Evolutionary conservation across 768 basidiomycete species (phyloP).

Genomic region (Xerocomus spinulosus): DNA sequence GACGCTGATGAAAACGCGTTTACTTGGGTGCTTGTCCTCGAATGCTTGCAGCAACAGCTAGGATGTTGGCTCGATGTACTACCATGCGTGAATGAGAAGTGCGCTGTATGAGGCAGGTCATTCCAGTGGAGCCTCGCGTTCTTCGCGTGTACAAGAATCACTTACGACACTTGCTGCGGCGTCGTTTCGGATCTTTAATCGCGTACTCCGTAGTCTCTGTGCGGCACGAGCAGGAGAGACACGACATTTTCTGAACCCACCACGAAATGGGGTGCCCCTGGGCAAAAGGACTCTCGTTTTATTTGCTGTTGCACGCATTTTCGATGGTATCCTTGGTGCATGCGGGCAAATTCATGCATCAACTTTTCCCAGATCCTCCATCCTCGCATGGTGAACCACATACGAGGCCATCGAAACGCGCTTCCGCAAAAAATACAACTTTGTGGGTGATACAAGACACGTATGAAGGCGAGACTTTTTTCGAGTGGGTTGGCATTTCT

Average conservation of each 20-base stretch:
- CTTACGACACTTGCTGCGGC: conserved; percentile 20
- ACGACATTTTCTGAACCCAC: conserved; percentile 5
- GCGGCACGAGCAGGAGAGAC: neutral
- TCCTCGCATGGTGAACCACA: neutral
- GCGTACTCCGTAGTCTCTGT: neutral
- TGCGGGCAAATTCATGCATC: conserved; percentile 9
- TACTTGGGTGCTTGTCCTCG: neutral
- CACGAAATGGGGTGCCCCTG: conserved; percentile 13
- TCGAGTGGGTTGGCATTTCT: conserved; percentile 47
- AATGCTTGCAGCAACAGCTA: neutral
- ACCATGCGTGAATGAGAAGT: no score
- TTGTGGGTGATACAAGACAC: conserved; percentile 67
- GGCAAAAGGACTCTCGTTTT: conserved; percentile 7
- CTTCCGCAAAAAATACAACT: conserved; percentile 32
- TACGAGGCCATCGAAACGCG: conserved; percentile 12
- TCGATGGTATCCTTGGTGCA: conserved; percentile 11
- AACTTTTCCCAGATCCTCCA: conserved; percentile 1
- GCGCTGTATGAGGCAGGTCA: neutral
- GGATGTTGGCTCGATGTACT: no score
- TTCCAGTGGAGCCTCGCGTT: conserved; percentile 17
- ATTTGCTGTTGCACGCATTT: conserved; percentile 12
- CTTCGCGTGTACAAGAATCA: conserved; percentile 13
- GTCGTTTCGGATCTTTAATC: neutral
- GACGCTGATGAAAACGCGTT: conserved; percentile 8
- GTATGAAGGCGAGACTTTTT: conserved; percentile 63